phyloP scores from a whole-genome alignment of 1,139 yeast genomes.

The Saccharomycopsis crataegensis region DNA sequence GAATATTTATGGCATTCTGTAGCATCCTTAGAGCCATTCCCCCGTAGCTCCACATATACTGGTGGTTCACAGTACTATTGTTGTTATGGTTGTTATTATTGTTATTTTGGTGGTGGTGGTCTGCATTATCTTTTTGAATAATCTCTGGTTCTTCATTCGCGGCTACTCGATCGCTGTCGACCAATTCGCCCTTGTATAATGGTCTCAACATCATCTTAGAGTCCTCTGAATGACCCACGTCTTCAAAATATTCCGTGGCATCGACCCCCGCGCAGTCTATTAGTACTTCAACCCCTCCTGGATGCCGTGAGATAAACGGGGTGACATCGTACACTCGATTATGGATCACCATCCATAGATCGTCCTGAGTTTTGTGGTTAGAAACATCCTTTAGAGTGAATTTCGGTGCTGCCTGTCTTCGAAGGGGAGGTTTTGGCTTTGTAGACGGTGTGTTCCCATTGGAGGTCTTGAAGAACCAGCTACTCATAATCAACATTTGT shows the following conservation, averaged over 20 bases:
- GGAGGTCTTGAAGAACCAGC: neutral
- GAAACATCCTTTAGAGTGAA: constrained; percentile 33
- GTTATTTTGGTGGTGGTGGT: neutral
- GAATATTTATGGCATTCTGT: neutral
- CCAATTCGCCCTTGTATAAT: constrained; percentile 8
- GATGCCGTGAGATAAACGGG: constrained; percentile 43
- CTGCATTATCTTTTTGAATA: neutral
- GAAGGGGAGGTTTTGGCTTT: too few relatives aligned
- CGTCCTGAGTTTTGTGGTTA: constrained; percentile 39
- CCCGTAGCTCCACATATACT: neutral
- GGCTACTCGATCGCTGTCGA: neutral
- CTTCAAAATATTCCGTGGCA: constrained; percentile 52
- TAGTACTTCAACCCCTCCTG: constrained; percentile 66
- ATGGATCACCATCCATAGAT: constrained; percentile 62
- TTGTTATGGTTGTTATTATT: neutral
- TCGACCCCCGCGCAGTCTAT: constrained; percentile 69
- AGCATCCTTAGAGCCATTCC: too few relatives aligned
- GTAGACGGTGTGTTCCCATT: too few relatives aligned
- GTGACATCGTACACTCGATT: constrained; percentile 57
- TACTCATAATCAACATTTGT: neutral
- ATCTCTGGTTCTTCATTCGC: neutral
- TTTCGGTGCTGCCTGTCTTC: neutral
- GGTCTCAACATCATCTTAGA: constrained; percentile 23
- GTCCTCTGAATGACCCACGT: constrained; percentile 32
- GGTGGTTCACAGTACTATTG: neutral